Evolutionary conservation across 441 rosid genomes (phyloP), one percentile per base, ranked within the genome.

Genomic region (Gossypium aridum): DNA sequence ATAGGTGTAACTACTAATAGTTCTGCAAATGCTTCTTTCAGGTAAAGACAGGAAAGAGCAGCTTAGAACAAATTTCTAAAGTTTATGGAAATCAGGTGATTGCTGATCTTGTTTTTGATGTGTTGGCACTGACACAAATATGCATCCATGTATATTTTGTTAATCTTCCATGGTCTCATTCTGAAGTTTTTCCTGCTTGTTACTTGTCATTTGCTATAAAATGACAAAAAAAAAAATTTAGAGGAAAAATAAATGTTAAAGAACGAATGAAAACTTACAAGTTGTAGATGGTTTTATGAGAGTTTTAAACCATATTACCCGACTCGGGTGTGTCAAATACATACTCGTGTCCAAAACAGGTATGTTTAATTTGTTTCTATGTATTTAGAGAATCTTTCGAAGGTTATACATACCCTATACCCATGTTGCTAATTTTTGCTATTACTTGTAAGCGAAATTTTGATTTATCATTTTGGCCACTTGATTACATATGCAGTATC

Each of bases 71-170:
- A 83, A 93, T 96, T 82, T 92, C 98, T 63, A 90, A 88, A 85
- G 94, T 96, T 55, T 93, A 96, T 74, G 99, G 99, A 62, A 96
- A 91, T 72, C 99, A 96, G 94, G 99, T 96, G 81, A 80, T 20
- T 73, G 63, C 51, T 71, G 22, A 62, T 59, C 34, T 62, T 16
- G 49, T 73, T 25, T 60, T 51, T 67, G 62, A 47, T 77, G 59
- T 60, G 19, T 60, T 37, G 8, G 37, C 68, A 5, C 19, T 12
- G 26, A 0, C 49, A 45, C 54, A 49, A 19, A 12, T 43, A 37
- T 5, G 16, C 7, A 43, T 60, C 1, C 34, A 25, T 59, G 7
- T 19, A 26, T 49, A 49, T 45, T 73, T 31, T 73, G 13, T 49
- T 49, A 25, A 61, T 47, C 69, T 28, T 49, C 26, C 45, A 5